Percentiles rank a stretch among this genome's conserved stretches.
These are phyloP conservation scores for Aristolochia fimbriata DNA, from an alignment of 164 flowering plant genomes.

Conservation along the genomic window DNA sequence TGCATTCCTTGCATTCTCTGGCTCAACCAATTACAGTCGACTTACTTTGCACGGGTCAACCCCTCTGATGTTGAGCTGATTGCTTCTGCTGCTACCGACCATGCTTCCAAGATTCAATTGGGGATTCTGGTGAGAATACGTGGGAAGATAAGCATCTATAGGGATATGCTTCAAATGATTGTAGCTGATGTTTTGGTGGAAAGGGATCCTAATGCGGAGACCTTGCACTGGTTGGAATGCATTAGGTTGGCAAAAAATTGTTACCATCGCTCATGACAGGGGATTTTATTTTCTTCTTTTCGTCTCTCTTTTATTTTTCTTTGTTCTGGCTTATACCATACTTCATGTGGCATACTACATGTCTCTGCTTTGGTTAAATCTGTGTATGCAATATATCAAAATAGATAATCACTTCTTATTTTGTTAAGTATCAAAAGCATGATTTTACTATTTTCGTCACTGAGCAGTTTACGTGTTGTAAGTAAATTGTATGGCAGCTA, in stretches of 20 bases:
- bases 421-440: too few species aligned
- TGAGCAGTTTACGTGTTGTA: too few species aligned
- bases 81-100: constrained; percentile 29
- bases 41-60: constrained; percentile 31
- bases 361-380: too few species aligned
- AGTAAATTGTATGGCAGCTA: too few species aligned
- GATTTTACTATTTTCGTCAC: too few species aligned
- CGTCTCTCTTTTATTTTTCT: too few species aligned
- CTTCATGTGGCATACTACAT: too few species aligned
- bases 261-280: background rate
- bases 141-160: constrained; percentile 42
- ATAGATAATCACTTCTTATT: too few species aligned
- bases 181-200: constrained; percentile 54
- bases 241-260: constrained; percentile 33
- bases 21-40: constrained; percentile 62
- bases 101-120: constrained; percentile 25
- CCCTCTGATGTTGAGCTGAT: constrained; percentile 43
- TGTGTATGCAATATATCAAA: too few species aligned
- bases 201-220: constrained; percentile 68
- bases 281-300: too few species aligned
- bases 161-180: constrained; percentile 57
- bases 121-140: constrained; percentile 64
- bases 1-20: constrained; percentile 63
- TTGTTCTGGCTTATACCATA: too few species aligned
- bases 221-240: constrained; percentile 76